These are phyloP conservation scores for Neltuma alba DNA, from an alignment of 306 rosid species.

Conservation along the genomic window DNA sequence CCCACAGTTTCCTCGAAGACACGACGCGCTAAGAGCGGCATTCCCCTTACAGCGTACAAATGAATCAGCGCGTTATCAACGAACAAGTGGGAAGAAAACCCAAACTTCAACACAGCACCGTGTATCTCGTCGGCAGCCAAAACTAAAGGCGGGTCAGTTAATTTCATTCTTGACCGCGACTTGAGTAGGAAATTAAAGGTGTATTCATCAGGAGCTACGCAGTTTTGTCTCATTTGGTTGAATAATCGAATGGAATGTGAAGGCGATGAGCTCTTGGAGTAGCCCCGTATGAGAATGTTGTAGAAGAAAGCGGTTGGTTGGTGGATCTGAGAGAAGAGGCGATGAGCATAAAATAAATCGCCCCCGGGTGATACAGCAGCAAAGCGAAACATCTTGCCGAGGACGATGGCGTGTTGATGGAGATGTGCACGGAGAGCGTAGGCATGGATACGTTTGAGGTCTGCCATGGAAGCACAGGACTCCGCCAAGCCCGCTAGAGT, in stretches of 20 bases:
- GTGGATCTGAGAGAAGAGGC: slow-evolving; percentile 55
- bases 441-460: slow-evolving; percentile 60
- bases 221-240: slow-evolving; percentile 53
- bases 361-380: slow-evolving; percentile 59
- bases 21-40: slow-evolving; percentile 41
- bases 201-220: slow-evolving; percentile 50
- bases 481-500: slow-evolving; percentile 49
- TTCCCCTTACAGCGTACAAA: slow-evolving; percentile 52
- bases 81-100: slow-evolving; percentile 51
- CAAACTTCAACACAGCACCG: slow-evolving; percentile 52
- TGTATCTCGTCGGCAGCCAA: slow-evolving; percentile 48
- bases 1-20: slow-evolving; percentile 52
- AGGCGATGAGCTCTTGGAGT: slow-evolving; percentile 47
- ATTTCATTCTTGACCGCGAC: slow-evolving; percentile 45
- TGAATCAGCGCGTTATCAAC: slow-evolving; percentile 61
- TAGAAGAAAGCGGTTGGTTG: slow-evolving; percentile 60
- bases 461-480: slow-evolving; percentile 52
- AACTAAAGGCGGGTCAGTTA: background rate
- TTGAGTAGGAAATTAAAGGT: slow-evolving; percentile 62
- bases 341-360: slow-evolving; percentile 57
- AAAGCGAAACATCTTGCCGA: slow-evolving; percentile 70
- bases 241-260: slow-evolving; percentile 43
- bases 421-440: slow-evolving; percentile 46
- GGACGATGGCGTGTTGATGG: slow-evolving; percentile 48
- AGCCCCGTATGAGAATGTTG: slow-evolving; percentile 61